A percentile compares a stretch with the other conserved stretches of the same genome.
Evolutionary conservation across 345 rosid genomes (phyloP).

Genomic region (Raphanus sativus): DNA sequence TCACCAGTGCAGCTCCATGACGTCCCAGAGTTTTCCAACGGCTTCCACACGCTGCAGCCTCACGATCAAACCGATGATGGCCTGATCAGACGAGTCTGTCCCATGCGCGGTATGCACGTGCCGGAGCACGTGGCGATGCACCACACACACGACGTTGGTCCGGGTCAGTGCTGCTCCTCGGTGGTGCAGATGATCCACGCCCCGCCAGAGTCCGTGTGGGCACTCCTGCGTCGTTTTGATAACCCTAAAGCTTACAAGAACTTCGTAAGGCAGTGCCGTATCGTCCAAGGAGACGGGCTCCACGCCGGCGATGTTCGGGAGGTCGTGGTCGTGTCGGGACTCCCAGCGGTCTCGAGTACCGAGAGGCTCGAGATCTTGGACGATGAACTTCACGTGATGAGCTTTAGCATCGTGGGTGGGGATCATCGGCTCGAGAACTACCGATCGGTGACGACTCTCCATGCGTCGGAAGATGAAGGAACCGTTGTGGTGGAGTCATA

Average conservation of each 20-base stretch:
- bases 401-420: slow-evolving; percentile 85
- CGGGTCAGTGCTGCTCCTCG: slow-evolving; percentile 72
- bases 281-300: slow-evolving; percentile 66
- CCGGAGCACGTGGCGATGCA: slow-evolving; percentile 55
- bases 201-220: slow-evolving; percentile 67
- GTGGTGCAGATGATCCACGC: slow-evolving; percentile 49
- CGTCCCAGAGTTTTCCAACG: slow-evolving; percentile 22
- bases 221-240: slow-evolving; percentile 52
- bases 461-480: slow-evolving; percentile 44
- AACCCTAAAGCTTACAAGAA: slow-evolving; percentile 78
- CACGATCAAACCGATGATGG: slow-evolving; percentile 36
- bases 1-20: slow-evolving; percentile 57
- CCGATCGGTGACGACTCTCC: slow-evolving; percentile 75
- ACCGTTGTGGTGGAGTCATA: slow-evolving; percentile 83
- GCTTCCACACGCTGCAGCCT: slow-evolving; percentile 29
- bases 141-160: slow-evolving; percentile 55
- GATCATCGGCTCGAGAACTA: slow-evolving; percentile 74
- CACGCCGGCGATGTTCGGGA: slow-evolving; percentile 71
- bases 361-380: slow-evolving; percentile 88
- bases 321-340: slow-evolving; percentile 75
- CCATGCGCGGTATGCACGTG: slow-evolving; percentile 38
- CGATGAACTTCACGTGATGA: slow-evolving; percentile 67
- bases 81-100: slow-evolving; percentile 23
- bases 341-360: slow-evolving; percentile 71
- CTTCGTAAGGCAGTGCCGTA: slow-evolving; percentile 71